Evolutionary conservation across 2,329 filamentous ascomycete species (phyloP).

Genomic region (Penicillium sp.): DNA sequence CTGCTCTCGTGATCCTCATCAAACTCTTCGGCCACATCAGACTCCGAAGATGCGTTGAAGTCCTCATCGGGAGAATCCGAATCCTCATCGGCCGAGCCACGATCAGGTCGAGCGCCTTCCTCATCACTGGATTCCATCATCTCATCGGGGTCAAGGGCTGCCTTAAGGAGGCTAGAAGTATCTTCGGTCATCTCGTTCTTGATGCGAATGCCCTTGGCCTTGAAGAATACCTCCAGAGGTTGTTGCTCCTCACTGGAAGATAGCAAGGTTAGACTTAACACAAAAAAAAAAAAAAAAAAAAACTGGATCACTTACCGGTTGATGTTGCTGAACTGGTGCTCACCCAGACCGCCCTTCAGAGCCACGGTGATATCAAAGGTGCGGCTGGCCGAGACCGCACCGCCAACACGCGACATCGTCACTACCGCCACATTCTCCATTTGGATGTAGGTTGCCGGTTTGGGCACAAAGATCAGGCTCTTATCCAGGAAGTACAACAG

Average conservation of each 20-base stretch:
- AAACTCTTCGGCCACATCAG: conserved; percentile 93
- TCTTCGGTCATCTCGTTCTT: conserved; percentile 99
- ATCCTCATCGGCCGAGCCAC: conserved; percentile 93
- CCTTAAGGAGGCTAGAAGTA: conserved; percentile 65
- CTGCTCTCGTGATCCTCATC: conserved; percentile 89
- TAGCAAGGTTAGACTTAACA: conserved; percentile 18
- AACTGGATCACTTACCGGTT: conserved; percentile 62
- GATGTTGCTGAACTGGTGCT: conserved; percentile 98
- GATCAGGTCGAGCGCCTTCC: conserved; percentile 69
- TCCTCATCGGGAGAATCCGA: conserved; percentile 95
- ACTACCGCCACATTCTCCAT: conserved; percentile 91
- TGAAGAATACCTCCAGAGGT: conserved; percentile 96
- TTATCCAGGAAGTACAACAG: conserved; percentile 97
- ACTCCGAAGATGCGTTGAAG: conserved; percentile 88
- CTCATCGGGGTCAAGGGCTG: conserved; percentile 79
- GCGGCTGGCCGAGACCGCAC: conserved; percentile 86
- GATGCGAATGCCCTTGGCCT: conserved; percentile 87
- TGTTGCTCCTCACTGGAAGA: conserved; percentile 77
- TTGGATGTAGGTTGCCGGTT: conserved; percentile 94
- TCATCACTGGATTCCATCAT: conserved; percentile 81
- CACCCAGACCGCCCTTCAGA: conserved; percentile 81
- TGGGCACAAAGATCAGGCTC: conserved; percentile 98
- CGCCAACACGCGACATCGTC: conserved; percentile 93
- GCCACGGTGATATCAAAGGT: conserved; percentile 97
- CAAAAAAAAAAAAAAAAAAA: not conserved